Evolutionary conservation across 768 basidiomycete genomes (phyloP).

Genomic region (Steccherinum ochraceum): DNA sequence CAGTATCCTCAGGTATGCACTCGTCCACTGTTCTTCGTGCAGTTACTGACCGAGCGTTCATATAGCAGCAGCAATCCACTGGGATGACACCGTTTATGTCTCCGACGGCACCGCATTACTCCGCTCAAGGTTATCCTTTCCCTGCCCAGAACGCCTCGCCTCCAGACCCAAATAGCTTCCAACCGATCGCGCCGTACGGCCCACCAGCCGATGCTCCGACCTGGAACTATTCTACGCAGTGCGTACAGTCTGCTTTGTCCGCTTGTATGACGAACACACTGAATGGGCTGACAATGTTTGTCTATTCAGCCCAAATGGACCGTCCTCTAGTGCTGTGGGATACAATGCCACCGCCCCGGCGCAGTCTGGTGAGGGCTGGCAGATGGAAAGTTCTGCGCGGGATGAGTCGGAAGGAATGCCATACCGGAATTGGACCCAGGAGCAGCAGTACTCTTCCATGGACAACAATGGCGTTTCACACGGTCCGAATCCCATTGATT

Average conservation of each 20-base stretch:
- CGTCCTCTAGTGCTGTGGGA: slow-evolving; percentile 9
- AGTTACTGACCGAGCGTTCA: no score
- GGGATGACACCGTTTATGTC: slow-evolving; percentile 34
- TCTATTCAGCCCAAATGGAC: slow-evolving; percentile 1
- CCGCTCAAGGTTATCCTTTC: slow-evolving; percentile 37
- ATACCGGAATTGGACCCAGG: slow-evolving; percentile 21
- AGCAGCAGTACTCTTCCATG: slow-evolving; percentile 13
- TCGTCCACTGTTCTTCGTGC: neutral
- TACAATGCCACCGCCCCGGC: slow-evolving; percentile 14
- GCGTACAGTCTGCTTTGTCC: neutral
- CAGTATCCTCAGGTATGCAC: slow-evolving; percentile 19
- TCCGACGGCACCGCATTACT: slow-evolving; percentile 34
- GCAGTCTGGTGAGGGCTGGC: slow-evolving; percentile 15
- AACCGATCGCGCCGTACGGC: slow-evolving; percentile 33
- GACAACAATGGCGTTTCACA: slow-evolving; percentile 10
- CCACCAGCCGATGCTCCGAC: slow-evolving; percentile 39
- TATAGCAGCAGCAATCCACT: slow-evolving; percentile 16
- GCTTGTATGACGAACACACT: neutral
- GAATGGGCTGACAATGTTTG: neutral
- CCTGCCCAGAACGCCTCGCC: slow-evolving; percentile 34
- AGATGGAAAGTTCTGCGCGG: slow-evolving; percentile 14
- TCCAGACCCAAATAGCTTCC: slow-evolving; percentile 35
- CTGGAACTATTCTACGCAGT: slow-evolving; percentile 46
- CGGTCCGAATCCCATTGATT: slow-evolving; percentile 10
- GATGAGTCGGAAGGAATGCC: slow-evolving; percentile 13